Conservation (phyloP, 2,329 filamentous ascomycete genomes). For the Fusarium praegraminearum region DNA sequence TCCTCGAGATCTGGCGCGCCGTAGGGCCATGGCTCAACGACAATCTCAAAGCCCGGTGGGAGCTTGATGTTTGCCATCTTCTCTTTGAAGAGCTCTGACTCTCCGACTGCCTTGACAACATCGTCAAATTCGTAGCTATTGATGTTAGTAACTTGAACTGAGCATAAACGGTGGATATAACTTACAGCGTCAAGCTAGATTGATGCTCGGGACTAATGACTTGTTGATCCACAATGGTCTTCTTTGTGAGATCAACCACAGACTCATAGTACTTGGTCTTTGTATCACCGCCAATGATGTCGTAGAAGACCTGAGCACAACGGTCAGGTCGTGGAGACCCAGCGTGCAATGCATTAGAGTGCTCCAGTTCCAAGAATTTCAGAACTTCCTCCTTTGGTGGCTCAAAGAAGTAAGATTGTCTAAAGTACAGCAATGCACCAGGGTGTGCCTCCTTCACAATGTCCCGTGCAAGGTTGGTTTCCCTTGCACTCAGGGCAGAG, state of each 20-base stretch:
- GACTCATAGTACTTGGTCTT: constrained; percentile 52
- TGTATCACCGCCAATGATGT: constrained; percentile 48
- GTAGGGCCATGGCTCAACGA: constrained; percentile 53
- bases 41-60: constrained; percentile 48
- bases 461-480: constrained; percentile 53
- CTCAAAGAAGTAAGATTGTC: constrained; percentile 63
- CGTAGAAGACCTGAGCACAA: constrained; percentile 57
- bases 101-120: constrained; percentile 48
- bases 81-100: constrained; percentile 50
- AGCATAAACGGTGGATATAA: fast-evolving
- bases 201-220: constrained; percentile 49
- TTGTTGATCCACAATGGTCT: constrained; percentile 44
- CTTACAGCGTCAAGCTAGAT: constrained; percentile 50
- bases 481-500: constrained; percentile 46
- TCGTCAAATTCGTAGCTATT: constrained; percentile 50
- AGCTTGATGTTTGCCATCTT: constrained; percentile 49
- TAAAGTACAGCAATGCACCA: constrained; percentile 56
- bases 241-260: constrained; percentile 50
- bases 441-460: constrained; percentile 49
- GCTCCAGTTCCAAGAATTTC: constrained; percentile 60
- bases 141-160: fast-evolving
- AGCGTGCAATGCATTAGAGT: constrained; percentile 50
- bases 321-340: constrained; percentile 50
- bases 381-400: constrained; percentile 62
- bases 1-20: constrained; percentile 49